A percentile compares a stretch with the other conserved stretches of the same genome.
Conservation (phyloP, 148 eudicot species). For the Persicaria maculosa region DNA sequence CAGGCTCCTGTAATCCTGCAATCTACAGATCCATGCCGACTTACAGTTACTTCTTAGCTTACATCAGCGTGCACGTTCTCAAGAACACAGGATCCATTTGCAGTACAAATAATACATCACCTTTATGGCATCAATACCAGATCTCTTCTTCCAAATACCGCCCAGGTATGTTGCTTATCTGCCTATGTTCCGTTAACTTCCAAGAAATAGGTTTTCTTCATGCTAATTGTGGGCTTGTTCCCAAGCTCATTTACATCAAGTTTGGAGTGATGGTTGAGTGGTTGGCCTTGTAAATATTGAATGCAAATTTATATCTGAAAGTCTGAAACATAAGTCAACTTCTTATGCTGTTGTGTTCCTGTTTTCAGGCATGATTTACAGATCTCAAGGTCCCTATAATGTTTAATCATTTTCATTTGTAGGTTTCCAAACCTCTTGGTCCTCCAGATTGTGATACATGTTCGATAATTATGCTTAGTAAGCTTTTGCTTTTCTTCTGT, state of each 20-base stretch:
- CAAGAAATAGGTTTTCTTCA: neutral
- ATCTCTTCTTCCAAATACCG: neutral
- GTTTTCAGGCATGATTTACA: neutral
- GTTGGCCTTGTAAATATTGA: conserved; percentile 5
- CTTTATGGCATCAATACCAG: neutral
- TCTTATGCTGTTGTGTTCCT: neutral
- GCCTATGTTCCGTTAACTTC: neutral
- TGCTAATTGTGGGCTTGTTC: neutral
- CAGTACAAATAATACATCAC: neutral
- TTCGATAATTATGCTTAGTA: neutral
- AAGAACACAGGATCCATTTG: neutral
- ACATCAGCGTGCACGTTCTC: neutral
- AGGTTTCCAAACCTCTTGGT: neutral
- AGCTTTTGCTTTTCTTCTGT: neutral
- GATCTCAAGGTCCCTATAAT: neutral
- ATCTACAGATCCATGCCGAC: neutral
- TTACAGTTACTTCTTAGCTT: neutral
- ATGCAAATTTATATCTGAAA: neutral
- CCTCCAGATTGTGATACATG: neutral
- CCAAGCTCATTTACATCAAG: neutral
- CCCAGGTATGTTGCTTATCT: conserved; percentile 1
- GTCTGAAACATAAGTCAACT: neutral
- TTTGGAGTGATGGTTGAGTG: neutral
- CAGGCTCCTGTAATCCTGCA: neutral
- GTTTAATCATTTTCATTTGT: neutral